A percentile compares a stretch with the other conserved stretches of the same genome.
Evolutionary conservation across 176 grass and related monocot genomes (phyloP).

Genomic region (Neostapfia colusana): DNA sequence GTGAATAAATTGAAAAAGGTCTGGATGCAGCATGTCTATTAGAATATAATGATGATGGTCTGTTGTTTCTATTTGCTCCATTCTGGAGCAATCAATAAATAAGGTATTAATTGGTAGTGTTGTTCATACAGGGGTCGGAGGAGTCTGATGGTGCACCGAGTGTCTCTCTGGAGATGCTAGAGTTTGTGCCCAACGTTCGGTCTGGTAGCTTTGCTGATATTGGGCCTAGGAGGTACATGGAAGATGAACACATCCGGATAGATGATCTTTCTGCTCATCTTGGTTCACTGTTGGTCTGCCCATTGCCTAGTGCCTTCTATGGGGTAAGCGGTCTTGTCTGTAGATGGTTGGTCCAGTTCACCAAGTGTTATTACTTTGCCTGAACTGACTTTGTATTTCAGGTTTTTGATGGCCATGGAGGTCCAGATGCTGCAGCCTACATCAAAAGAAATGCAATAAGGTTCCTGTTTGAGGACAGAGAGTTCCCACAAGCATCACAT

Average conservation of each 20-base stretch:
- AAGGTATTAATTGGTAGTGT: neutral
- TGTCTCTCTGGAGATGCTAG: slow-evolving; percentile 29
- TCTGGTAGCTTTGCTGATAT: slow-evolving; percentile 90
- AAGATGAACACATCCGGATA: slow-evolving; percentile 95
- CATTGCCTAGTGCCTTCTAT: slow-evolving; percentile 87
- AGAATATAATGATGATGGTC: neutral
- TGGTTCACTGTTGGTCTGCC: slow-evolving; percentile 61
- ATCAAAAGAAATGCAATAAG: slow-evolving; percentile 85
- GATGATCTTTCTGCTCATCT: slow-evolving; percentile 85
- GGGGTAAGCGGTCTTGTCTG: slow-evolving; percentile 46
- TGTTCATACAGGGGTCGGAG: slow-evolving; percentile 45
- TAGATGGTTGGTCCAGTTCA: neutral
- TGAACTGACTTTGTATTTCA: slow-evolving; percentile 36
- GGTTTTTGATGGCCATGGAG: slow-evolving; percentile 97
- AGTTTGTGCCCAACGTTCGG: slow-evolving; percentile 67
- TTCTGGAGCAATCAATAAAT: neutral
- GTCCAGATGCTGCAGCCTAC: slow-evolving; percentile 78
- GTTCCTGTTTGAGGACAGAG: slow-evolving; percentile 73
- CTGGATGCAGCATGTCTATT: neutral
- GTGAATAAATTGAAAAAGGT: neutral
- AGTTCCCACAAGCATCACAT: slow-evolving; percentile 68
- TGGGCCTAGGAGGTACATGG: slow-evolving; percentile 83
- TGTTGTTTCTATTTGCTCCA: slow-evolving; percentile 8
- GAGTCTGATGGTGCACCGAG: slow-evolving; percentile 27
- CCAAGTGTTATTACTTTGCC: neutral